Evolutionary conservation across 805 yeast species (phyloP), one percentile per base, ranked within the genome.

Genomic region (Nakazawaea ambrosiae): DNA sequence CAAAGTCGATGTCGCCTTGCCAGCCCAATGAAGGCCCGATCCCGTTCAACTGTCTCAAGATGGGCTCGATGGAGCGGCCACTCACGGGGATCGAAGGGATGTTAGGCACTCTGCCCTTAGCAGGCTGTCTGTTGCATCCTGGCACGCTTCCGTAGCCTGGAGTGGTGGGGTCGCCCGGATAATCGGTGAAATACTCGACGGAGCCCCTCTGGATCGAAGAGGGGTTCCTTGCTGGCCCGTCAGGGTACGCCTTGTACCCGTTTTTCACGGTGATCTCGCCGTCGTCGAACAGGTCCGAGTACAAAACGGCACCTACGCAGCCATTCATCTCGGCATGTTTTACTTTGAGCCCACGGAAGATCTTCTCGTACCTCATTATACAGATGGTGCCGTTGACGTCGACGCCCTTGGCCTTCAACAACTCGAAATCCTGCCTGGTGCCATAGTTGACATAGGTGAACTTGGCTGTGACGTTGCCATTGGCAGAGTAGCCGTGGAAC

Each of bases 91-190:
- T 45, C 0, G 75, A 71, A 0, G 81, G 81, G 7, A 77, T 71
- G 22, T 57, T 55, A 0, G 81, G 80, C 4, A 73, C 57, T 20
- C 58, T 61, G 5, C 57, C 61, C 15, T 53, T 48, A 0, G 78
- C 72, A 15, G 65, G 53, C 4, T 54, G 41, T 33, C 74, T 50
- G 40, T 60, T 66, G 5, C 61, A 57, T 29, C 63, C 51, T 6
- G 51, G 51, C 22, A 69, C 70, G 17, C 83, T 73, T 2, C 85
- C 70, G 60, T 73, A 75, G 3, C 85, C 86, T 6, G 86, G 85
- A 2, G 88, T 79, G 0, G 88, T 77, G 25, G 89, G 89, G 51
- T 81, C 90, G 10, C 89, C 89, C 0, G 88, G 86, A 35, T 66
- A 65, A 23, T 72, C 73, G 3, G 76, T 69, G 39, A 77, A 63